Base-by-base conservation (phyloP, 2,329 filamentous ascomycete genomes). In the Nigrograna mackinnonii region DNA sequence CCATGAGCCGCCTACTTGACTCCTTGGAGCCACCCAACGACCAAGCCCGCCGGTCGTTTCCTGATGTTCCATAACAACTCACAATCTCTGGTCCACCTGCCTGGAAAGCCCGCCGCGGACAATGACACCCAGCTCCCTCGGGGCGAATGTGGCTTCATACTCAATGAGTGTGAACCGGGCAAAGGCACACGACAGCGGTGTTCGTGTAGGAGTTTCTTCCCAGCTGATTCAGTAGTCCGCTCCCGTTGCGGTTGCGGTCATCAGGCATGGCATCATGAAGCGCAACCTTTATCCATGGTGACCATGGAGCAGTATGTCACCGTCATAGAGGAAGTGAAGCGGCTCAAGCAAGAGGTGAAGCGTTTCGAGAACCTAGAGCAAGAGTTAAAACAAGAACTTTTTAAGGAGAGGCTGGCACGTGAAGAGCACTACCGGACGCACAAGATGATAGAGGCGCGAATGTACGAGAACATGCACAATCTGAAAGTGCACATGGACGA, bases 221-320 rank as follows among this genome's bases (percentile, higher is more conserved):
- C 70, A 4, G 19, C 19, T 20, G 62, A 67, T 38, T 49, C 62
- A 7, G 41, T 60, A 11, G 55, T 69, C 16, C 64, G 64, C 47
- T 70, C 69, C n/a, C 64, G 56, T 37, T 76, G 73, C 48, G 71
- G 71, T 16, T 75, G 72, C 50, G 72, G 72, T 12, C 72, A 75
- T 54, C 72, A 73, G 54, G 72, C 72, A 51, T 75, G 72, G 66
- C 68, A 70, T 48, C 73, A 75, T 49, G 67, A 69, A 44, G 52
- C 58, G 4, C 60, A 69, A 43, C 60, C 64, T 7, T 39, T 63
- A 17, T 59, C 60, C 4, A 52, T 57, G 4, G 66, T 69, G 21
- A 60, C 68, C 26, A 55, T 62, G 42, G 66, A 70, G 18, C 58
- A 70, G 43, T 66, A 70, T 41, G 37, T 59, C 4, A 54, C 57